phyloP scores from a whole-genome alignment of 805 yeast species.

The Yamadazyma olivae region DNA sequence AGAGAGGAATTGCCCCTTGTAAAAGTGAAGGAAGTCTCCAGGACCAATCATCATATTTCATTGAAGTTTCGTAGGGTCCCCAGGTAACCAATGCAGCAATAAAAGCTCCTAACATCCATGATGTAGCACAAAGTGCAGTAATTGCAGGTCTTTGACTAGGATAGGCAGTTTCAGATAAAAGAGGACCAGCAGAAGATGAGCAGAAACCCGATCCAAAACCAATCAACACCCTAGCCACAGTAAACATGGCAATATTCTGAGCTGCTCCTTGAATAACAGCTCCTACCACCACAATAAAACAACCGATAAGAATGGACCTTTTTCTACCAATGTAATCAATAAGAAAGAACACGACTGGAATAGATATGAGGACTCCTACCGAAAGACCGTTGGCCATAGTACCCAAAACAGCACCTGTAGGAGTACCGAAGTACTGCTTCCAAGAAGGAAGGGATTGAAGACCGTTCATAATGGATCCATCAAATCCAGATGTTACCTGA shows the following conservation, averaged over 20 bases:
- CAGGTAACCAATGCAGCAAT: conserved; percentile 40
- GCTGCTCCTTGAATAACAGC: conserved; percentile 32
- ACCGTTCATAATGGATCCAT: conserved; percentile 47
- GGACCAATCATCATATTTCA: conserved; percentile 14
- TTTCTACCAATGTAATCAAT: conserved; percentile 41
- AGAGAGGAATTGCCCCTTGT: conserved; percentile 45
- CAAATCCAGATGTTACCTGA: conserved; percentile 19
- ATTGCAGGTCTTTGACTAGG: conserved; percentile 40
- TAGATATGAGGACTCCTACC: conserved; percentile 34
- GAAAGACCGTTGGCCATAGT: conserved; percentile 36
- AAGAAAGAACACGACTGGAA: conserved; percentile 19
- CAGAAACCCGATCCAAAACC: conserved; percentile 44
- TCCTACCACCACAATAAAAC: conserved; percentile 24
- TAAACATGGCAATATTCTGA: conserved; percentile 30
- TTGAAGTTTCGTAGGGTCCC: conserved; percentile 1
- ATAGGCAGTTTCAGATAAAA: conserved; percentile 47
- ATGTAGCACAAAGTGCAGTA: conserved; percentile 44
- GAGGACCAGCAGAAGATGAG: conserved; percentile 40
- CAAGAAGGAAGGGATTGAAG: conserved; percentile 43
- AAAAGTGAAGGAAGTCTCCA: conserved; percentile 57
- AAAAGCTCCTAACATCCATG: conserved; percentile 50
- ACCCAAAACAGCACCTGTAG: conserved; percentile 36
- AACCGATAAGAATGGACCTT: conserved; percentile 19
- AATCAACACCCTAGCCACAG: conserved; percentile 42
- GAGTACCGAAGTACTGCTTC: conserved; percentile 36